Evolutionary conservation across 106 monocot genomes (phyloP).

Genomic region (Acorus calamus): DNA sequence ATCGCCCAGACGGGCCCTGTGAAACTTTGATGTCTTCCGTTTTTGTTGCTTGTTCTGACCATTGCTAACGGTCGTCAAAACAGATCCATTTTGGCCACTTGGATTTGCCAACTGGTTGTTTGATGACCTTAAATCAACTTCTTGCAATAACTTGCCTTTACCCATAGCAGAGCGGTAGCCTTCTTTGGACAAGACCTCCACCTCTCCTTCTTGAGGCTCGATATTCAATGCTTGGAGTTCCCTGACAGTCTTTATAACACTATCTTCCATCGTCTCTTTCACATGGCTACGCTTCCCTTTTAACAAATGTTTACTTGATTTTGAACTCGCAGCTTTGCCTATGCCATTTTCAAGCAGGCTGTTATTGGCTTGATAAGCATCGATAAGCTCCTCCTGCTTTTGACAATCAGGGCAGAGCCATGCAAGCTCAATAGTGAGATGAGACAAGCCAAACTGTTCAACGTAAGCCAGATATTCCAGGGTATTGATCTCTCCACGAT

Average conservation of each 20-base stretch:
- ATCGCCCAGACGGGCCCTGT: conserved; percentile 61
- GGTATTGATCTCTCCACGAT: conserved; percentile 44
- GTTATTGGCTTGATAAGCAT: conserved; percentile 51
- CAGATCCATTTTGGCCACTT: conserved; percentile 7
- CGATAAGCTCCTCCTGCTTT: conserved; percentile 69
- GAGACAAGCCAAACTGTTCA: conserved; percentile 75
- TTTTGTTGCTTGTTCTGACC: conserved; percentile 33
- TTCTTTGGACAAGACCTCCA: conserved; percentile 69
- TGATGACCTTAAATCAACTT: not conserved
- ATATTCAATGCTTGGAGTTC: conserved; percentile 40
- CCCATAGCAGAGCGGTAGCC: conserved; percentile 50
- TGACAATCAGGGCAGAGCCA: conserved; percentile 66
- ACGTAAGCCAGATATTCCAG: conserved; percentile 76
- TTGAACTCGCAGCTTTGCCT: conserved; percentile 10
- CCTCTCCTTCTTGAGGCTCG: conserved; percentile 26
- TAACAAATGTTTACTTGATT: conserved; percentile 5
- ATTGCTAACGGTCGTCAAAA: not conserved
- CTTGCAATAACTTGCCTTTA: conserved; percentile 7
- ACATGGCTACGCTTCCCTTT: conserved; percentile 37
- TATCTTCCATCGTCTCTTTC: conserved; percentile 34
- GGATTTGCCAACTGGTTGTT: not conserved
- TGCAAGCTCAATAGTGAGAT: conserved; percentile 82
- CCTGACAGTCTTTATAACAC: conserved; percentile 41
- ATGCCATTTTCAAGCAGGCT: conserved; percentile 26
- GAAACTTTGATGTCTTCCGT: conserved; percentile 55